Base-by-base conservation (phyloP, 305 asterid genomes). In the Solanum hybrid region DNA sequence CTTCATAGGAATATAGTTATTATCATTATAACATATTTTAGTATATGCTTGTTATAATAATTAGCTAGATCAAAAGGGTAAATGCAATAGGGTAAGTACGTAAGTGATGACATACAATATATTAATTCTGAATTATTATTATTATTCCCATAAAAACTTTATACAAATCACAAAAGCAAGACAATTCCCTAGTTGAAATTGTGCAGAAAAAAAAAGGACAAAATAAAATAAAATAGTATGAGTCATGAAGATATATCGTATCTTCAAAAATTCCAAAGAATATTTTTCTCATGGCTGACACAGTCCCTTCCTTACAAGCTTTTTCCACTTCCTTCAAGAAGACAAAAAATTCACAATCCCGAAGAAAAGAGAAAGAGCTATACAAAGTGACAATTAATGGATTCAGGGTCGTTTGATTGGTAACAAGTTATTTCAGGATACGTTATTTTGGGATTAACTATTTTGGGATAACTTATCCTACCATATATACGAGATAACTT, bases 311-410 rank as follows among this genome's bases (percentile, higher is more conserved):
- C 56, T 64, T 40, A 5, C 31, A 26, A 72, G 88, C 90, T 79
- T 56, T 81, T 76, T 37, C 80, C 42, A 88, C 82, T 76, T 78
- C 87, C 90, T 85, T 76, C 91, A 87, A 91, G 73, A 92, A 91
- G 87, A 92, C 93, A 90, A 84, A 84, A 51, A 37, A 72, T 32
- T 88, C 86, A 31, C 84, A 90, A 85, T 69, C 85, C 86, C 88
- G 34, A 86, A 86, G 89, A 89, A 51, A 17, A 84, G 75, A 56
- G 42, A 51, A 27, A 51, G 22, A 51, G 42, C 75, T 27, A 46
- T 24, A 89, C 87, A 85, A 88, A 77, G 81, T 24, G 89, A 36
- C 87, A 89, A 75, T 29, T 27, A 14, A 76, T 56, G 75, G 29
- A 51, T 24, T 10, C 36, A 13, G 0, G 56, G 56, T 42, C 56